Conservation (phyloP, 768 basidiomycete species). For the Tylopilus sp. region DNA sequence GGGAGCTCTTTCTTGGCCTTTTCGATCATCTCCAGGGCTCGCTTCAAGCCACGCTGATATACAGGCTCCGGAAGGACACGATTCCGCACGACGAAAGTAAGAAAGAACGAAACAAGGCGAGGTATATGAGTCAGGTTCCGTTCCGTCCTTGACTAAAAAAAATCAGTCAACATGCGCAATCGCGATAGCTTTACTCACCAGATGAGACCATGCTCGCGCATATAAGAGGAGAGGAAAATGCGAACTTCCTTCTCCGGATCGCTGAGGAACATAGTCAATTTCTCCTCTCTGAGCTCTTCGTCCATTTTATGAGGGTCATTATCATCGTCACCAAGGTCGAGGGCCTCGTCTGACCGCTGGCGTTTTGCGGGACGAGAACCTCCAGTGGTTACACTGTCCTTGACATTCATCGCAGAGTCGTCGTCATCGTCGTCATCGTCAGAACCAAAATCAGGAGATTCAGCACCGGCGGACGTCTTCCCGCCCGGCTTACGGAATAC, state of each 20-base stretch:
- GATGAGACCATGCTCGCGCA: conserved; percentile 62
- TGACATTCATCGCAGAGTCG: conserved; percentile 9
- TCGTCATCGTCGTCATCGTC: conserved; percentile 31
- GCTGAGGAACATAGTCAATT: conserved; percentile 51
- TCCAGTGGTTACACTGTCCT: neutral
- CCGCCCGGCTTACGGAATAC: conserved; percentile 27
- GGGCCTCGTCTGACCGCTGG: conserved; percentile 16
- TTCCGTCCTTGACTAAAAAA: conserved; percentile 37
- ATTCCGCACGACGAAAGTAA: conserved; percentile 58
- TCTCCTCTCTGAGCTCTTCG: conserved; percentile 40
- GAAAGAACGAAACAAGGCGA: conserved; percentile 55
- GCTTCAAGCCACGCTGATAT: conserved; percentile 44
- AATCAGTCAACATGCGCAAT: neutral
- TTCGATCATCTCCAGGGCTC: conserved; percentile 43
- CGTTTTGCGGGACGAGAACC: conserved; percentile 24
- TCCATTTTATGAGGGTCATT: conserved; percentile 36
- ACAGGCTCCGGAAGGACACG: conserved; percentile 47
- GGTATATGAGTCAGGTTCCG: conserved; percentile 50
- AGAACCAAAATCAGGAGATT: conserved; percentile 36
- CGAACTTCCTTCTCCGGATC: conserved; percentile 57
- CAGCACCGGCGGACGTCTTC: conserved; percentile 30
- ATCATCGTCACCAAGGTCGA: conserved; percentile 27
- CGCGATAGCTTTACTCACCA: conserved; percentile 44
- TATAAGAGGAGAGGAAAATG: conserved; percentile 70
- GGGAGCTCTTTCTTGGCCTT: conserved; percentile 43